phyloP scores from a whole-genome alignment of 169 alveolate species.

The Eimeria sp. region DNA sequence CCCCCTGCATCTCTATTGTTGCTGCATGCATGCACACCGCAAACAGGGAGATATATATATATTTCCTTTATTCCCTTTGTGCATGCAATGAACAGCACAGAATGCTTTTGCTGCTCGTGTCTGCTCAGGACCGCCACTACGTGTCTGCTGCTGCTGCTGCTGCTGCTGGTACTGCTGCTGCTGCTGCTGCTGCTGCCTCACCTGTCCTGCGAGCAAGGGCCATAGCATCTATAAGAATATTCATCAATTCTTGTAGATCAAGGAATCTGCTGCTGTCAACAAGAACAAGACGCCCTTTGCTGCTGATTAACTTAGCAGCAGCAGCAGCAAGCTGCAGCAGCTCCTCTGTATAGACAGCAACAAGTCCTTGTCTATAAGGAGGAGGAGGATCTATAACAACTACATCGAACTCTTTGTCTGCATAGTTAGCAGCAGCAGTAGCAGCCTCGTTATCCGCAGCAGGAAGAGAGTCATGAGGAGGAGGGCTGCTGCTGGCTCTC shows the following conservation, averaged over 20 bases:
- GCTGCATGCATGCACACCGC: slow-evolving; percentile 3
- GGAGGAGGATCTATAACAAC: slow-evolving; percentile 47
- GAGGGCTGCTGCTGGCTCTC: not conserved
- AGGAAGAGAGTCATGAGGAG: not conserved
- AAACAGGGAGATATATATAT: not conserved
- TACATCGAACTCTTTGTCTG: slow-evolving; percentile 1
- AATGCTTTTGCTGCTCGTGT: not conserved
- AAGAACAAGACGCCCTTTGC: slow-evolving; percentile 40
- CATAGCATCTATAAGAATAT: not conserved
- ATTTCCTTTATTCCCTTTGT: not conserved
- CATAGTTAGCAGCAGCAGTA: not conserved
- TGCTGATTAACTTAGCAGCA: not conserved
- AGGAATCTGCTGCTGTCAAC: slow-evolving; percentile 66
- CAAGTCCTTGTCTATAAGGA: slow-evolving; percentile 15
- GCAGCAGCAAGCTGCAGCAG: slow-evolving; percentile 12
- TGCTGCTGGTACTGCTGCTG: not conserved
- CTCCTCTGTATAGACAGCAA: slow-evolving; percentile 7
- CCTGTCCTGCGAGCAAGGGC: slow-evolving; percentile 26
- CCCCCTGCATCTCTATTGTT: slow-evolving; percentile 41
- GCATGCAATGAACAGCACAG: not conserved
- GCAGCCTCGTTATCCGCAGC: not conserved
- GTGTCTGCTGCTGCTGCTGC: not conserved
- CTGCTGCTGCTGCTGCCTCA: not conserved
- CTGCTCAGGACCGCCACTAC: not conserved
- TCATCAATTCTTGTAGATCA: slow-evolving; percentile 7